Evolutionary conservation across 73 alveolate genomes (phyloP).

Genomic region (Paramecium sexaurelia): DNA sequence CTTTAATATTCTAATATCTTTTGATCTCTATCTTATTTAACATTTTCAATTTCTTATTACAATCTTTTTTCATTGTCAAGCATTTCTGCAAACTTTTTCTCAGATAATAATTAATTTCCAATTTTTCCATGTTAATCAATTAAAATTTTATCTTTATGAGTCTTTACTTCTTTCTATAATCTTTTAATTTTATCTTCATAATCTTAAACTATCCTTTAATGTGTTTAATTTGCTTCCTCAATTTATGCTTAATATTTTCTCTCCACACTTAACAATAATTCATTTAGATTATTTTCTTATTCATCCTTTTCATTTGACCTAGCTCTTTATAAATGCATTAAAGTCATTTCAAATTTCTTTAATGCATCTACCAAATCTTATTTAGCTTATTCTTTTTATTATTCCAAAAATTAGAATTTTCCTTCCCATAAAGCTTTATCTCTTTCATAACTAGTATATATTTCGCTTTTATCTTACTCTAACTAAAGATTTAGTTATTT

Average conservation of each 20-base stretch:
- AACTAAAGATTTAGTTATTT: slow-evolving; percentile 67
- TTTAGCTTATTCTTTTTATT: slow-evolving; percentile 88
- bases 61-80: slow-evolving; percentile 80
- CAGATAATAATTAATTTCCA: slow-evolving; percentile 81
- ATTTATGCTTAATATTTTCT: slow-evolving; percentile 85
- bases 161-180: slow-evolving; percentile 87
- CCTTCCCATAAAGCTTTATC: slow-evolving; percentile 95
- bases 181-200: slow-evolving; percentile 74
- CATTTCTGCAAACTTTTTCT: slow-evolving; percentile 87
- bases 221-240: slow-evolving; percentile 86
- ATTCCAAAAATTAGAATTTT: slow-evolving; percentile 87
- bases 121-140: slow-evolving; percentile 80
- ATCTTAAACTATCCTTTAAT: slow-evolving; percentile 70
- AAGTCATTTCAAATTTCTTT: slow-evolving; percentile 87
- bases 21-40: slow-evolving; percentile 85
- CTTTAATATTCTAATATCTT: slow-evolving; percentile 79
- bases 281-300: slow-evolving; percentile 74
- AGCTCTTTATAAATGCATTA: slow-evolving; percentile 86
- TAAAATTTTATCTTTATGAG: slow-evolving; percentile 84
- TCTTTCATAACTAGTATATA: slow-evolving; percentile 78
- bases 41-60: slow-evolving; percentile 78
- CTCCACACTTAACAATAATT: slow-evolving; percentile 81
- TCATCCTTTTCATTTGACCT: slow-evolving; percentile 84
- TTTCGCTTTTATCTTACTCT: slow-evolving; percentile 70
- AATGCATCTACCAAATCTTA: slow-evolving; percentile 86